These are phyloP conservation scores for Brassica juncea DNA, from an alignment of 345 rosid genomes.

Conservation along the genomic window DNA sequence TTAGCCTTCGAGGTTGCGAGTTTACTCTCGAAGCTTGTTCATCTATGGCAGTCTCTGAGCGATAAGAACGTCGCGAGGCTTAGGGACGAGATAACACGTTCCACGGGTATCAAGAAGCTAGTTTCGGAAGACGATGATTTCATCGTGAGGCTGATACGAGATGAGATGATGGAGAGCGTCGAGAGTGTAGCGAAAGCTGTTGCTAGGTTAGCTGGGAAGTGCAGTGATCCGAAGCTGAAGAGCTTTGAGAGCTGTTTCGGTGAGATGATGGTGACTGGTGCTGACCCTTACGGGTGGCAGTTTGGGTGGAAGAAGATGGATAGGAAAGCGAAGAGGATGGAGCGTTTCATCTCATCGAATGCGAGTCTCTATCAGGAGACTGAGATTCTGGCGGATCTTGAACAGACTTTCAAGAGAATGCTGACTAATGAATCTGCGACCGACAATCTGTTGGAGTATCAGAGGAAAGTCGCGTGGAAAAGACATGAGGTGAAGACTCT, in stretches of 20 bases:
- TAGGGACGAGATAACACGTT: constrained; percentile 66
- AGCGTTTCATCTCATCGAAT: constrained; percentile 68
- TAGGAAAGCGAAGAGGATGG: constrained; percentile 80
- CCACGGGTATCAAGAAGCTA: constrained; percentile 74
- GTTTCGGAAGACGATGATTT: constrained; percentile 81
- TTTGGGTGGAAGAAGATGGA: constrained; percentile 83
- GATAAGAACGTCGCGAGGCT: constrained; percentile 77
- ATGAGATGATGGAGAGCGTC: constrained; percentile 69
- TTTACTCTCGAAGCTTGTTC: constrained; percentile 80
- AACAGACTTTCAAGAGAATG: constrained; percentile 79
- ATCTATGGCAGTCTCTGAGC: constrained; percentile 85
- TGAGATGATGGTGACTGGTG: constrained; percentile 54
- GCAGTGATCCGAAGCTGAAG: constrained; percentile 66
- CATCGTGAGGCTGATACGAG: constrained; percentile 58
- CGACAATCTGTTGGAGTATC: constrained; percentile 60
- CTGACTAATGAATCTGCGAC: constrained; percentile 55
- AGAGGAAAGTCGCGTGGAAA: constrained; percentile 83
- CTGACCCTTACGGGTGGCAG: constrained; percentile 75
- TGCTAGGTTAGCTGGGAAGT: constrained; percentile 69
- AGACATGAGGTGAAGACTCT: constrained; percentile 77
- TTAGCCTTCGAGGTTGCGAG: constrained; percentile 88
- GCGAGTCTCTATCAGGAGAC: constrained; percentile 84
- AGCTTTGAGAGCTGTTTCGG: constrained; percentile 60
- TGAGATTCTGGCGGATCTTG: constrained; percentile 78
- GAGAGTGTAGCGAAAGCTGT: constrained; percentile 67